phyloP scores from a whole-genome alignment of 2,329 filamentous ascomycete species.

The Colletotrichum nymphaeae region DNA sequence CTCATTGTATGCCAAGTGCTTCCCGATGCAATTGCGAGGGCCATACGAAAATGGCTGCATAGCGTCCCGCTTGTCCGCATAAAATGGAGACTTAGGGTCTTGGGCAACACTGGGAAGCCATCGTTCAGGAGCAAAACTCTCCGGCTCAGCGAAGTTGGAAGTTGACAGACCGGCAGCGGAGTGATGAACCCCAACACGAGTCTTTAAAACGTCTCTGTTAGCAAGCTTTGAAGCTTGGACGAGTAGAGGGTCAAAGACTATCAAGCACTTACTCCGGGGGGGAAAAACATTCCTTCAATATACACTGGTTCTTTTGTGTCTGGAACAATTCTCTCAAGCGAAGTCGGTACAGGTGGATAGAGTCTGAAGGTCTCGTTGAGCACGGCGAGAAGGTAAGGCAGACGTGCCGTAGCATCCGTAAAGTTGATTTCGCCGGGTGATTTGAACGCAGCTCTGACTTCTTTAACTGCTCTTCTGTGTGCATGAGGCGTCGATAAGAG shows the following conservation, averaged over 20 bases:
- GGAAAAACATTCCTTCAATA: neutral
- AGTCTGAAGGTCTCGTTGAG: slow-evolving; percentile 18
- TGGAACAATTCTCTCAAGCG: slow-evolving; percentile 5
- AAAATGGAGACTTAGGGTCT: slow-evolving; percentile 7
- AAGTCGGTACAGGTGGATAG: slow-evolving; percentile 9
- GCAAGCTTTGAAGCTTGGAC: neutral
- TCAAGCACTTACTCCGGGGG: neutral
- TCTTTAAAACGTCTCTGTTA: neutral
- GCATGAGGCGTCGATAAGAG: neutral
- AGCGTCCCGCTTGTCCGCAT: slow-evolving; percentile 13
- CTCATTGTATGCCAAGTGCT: slow-evolving; percentile 57
- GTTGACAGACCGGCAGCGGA: slow-evolving; percentile 36
- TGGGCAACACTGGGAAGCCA: slow-evolving; percentile 43
- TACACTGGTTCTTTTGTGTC: neutral
- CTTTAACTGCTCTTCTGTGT: slow-evolving; percentile 43
- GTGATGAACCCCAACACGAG: slow-evolving; percentile 52
- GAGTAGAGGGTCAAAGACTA: no score
- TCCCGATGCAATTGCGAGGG: slow-evolving; percentile 28
- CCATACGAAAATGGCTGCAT: slow-evolving; percentile 28
- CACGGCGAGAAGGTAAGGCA: slow-evolving; percentile 38
- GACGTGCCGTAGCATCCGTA: slow-evolving; percentile 41
- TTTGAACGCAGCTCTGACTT: slow-evolving; percentile 49
- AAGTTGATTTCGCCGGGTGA: slow-evolving; percentile 49
- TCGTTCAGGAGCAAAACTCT: slow-evolving; percentile 55
- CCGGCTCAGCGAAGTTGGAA: slow-evolving; percentile 54